Evolutionary conservation across 1,139 yeast genomes (phyloP).

Genomic region (Torulaspora pretoriensis): DNA sequence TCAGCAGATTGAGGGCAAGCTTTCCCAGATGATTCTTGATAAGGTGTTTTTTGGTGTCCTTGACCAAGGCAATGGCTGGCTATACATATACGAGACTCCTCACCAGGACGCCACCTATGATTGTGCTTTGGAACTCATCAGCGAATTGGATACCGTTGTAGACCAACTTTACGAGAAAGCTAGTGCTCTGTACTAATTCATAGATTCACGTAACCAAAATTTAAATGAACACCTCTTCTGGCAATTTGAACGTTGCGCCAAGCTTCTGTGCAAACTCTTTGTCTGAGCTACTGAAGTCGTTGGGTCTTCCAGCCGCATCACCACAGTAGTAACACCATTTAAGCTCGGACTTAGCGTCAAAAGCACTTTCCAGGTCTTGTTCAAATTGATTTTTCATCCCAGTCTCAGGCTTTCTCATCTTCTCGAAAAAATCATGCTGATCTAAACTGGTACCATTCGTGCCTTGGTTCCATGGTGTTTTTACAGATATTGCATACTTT

Average conservation of each 20-base stretch:
- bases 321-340: conserved; percentile 71
- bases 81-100: conserved; percentile 86
- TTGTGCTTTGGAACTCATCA: conserved; percentile 79
- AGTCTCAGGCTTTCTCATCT: conserved; percentile 65
- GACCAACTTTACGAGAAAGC: conserved; percentile 94
- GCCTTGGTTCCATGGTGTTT: conserved; percentile 13
- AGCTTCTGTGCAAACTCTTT: conserved; percentile 56
- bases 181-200: conserved; percentile 55
- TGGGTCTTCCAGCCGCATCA: conserved; percentile 86
- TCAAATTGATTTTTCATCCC: conserved; percentile 65
- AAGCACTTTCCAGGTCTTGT: conserved; percentile 32
- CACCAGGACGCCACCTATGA: conserved; percentile 85
- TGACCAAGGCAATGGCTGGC: conserved; percentile 98
- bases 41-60: conserved; percentile 91
- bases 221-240: conserved; percentile 52
- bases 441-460: not conserved
- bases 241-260: conserved; percentile 54
- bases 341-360: conserved; percentile 13
- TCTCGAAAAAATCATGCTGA: conserved; percentile 33
- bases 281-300: conserved; percentile 80
- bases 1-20: conserved; percentile 88
- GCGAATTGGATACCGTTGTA: conserved; percentile 82
- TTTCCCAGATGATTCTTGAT: conserved; percentile 94
- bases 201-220: conserved; percentile 1
- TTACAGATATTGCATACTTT: conserved; percentile 12